Evolutionary conservation across 1,139 yeast species (phyloP), one percentile per base, ranked within the genome.

Genomic region (Blastobotrys apis): DNA sequence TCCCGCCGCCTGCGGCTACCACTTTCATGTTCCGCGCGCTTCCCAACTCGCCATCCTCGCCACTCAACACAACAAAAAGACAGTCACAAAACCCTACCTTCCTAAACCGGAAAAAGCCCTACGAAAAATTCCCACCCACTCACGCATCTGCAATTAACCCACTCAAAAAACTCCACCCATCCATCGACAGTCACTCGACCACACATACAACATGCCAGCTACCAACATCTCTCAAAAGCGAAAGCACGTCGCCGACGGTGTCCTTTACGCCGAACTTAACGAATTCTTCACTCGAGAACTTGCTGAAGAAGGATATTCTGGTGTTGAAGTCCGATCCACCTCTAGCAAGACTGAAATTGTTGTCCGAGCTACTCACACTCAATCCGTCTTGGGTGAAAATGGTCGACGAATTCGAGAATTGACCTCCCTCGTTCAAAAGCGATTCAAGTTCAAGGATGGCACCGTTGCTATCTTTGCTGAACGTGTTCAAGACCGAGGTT

Each of bases 241-340:
- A 62, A 67, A 66, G 68, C 71, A 66, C 67, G 97, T 90, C 74
- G 97, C 97, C 75, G 99, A 92, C 81, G 99, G 99, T 86, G 99
- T 92, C 69, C 87, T 92, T 83, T 92, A 84, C 94, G 99, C 99
- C 76, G 99, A 92, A 80, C 80, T 92, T 72, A 92, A 92, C 84
- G 98, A 92, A 80, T 92, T 92, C 94, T 94, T 92, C 87, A 87
- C 97, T 81, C 88, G 97, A 80, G 98, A 92, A 77, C 85, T 92
- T 71, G 95, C 98, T 67, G 98, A 92, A 79, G 97, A 92, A 78
- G 99, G 99, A 71, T 92, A 92, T 82, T 94, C 98, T 67, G 99
- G 99, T 79, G 96, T 92, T 69, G 98, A 94, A 79, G 97, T 94
- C 73, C 87, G 97, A 80, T 87, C 87, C 71, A 88, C 97, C 71